A percentile compares a stretch with the other conserved stretches of the same genome.
Conservation (phyloP, 2,329 filamentous ascomycete species). For the Claviceps digitariae region DNA sequence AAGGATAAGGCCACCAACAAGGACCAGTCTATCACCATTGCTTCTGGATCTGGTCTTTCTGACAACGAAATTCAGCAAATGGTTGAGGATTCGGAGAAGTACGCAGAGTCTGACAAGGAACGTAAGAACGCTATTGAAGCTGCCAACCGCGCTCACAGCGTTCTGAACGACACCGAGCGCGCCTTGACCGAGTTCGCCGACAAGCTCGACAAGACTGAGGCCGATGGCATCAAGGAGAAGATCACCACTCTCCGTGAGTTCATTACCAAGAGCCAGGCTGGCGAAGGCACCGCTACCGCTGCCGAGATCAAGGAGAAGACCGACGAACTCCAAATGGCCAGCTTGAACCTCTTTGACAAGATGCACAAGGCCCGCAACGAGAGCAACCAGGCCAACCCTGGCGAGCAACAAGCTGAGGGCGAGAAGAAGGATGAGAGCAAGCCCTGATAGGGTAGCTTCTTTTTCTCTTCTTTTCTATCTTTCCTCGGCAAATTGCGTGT, state of each 20-base stretch:
- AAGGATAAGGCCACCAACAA: constrained; percentile 99
- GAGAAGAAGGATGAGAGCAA: constrained; percentile 69
- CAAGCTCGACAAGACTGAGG: constrained; percentile 93
- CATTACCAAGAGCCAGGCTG: constrained; percentile 86
- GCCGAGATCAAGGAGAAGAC: constrained; percentile 98
- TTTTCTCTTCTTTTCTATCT: constrained; percentile 4
- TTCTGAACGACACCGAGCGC: constrained; percentile 96
- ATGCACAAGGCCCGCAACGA: constrained; percentile 93
- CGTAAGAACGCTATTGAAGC: constrained; percentile 91
- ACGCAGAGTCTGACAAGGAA: constrained; percentile 88
- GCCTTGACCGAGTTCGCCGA: constrained; percentile 93
- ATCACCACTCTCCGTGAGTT: constrained; percentile 74
- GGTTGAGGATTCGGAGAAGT: constrained; percentile 97
- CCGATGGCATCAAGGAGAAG: constrained; percentile 88
- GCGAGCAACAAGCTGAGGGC: constrained; percentile 47
- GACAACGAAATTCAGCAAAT: constrained; percentile 92
- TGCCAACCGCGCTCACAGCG: constrained; percentile 93
- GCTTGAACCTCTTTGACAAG: constrained; percentile 97
- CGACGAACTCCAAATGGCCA: constrained; percentile 91
- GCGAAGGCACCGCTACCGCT: constrained; percentile 73
- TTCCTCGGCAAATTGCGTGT: not conserved
- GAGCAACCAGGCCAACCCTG: constrained; percentile 27
- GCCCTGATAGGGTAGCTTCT: constrained; percentile 32
- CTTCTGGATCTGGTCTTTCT: constrained; percentile 91
- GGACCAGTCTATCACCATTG: constrained; percentile 98